Conservation (phyloP, 129 eudicot genomes). For the Heracleum sosnowskyi region DNA sequence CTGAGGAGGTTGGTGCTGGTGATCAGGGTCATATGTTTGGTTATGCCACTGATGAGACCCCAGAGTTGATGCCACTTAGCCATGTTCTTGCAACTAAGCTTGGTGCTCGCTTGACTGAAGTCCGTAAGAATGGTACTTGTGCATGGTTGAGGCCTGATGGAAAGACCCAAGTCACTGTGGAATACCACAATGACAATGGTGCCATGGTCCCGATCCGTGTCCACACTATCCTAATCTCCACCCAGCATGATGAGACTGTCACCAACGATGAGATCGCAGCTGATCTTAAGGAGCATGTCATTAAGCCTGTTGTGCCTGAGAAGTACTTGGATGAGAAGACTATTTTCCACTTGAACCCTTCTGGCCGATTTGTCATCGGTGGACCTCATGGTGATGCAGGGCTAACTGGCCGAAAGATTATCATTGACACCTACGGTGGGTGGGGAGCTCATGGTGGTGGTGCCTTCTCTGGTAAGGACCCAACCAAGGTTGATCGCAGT, state of each 20-base stretch:
- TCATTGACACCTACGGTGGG: conserved; percentile 54
- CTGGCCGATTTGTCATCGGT: conserved; percentile 59
- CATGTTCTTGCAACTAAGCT: conserved; percentile 70
- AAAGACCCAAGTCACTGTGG: conserved; percentile 53
- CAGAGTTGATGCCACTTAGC: conserved; percentile 61
- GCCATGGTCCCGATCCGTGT: conserved; percentile 60
- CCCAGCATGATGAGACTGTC: conserved; percentile 59
- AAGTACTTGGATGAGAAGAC: conserved; percentile 61
- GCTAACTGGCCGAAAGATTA: conserved; percentile 61
- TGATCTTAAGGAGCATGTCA: conserved; percentile 56
- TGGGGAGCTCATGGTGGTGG: conserved; percentile 73
- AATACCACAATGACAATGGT: conserved; percentile 52
- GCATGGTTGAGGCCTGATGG: conserved; percentile 70
- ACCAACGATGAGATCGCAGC: conserved; percentile 59
- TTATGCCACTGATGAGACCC: conserved; percentile 69
- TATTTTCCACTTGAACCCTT: conserved; percentile 58
- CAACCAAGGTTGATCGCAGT: conserved; percentile 63
- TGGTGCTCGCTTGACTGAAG: conserved; percentile 55
- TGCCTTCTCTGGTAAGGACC: conserved; percentile 65
- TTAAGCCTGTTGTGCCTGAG: conserved; percentile 50
- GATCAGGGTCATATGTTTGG: conserved; percentile 68
- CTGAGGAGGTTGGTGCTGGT: conserved; percentile 67
- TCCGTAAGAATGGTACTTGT: conserved; percentile 55
- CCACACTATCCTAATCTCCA: conserved; percentile 53
- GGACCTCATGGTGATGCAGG: conserved; percentile 72